Evolutionary conservation across 163 green algal genomes (phyloP), one percentile per base, ranked within the genome.

Genomic region (Scenedesmus sp.): DNA sequence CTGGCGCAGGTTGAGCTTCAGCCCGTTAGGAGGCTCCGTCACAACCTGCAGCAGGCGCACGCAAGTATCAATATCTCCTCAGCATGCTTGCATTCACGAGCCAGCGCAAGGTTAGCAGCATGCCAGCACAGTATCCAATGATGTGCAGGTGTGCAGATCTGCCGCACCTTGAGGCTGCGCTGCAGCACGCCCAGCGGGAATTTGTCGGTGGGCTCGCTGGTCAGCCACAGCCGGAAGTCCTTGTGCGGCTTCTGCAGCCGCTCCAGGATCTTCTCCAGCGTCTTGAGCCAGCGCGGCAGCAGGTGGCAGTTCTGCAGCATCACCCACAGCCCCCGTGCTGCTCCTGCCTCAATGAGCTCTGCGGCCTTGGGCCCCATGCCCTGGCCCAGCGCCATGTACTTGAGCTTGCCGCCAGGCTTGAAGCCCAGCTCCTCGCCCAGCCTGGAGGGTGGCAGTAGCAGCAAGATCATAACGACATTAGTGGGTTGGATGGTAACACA

Each of bases 371-470:
- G 96, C 3, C 97, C 97, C 97, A 98, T 98, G 92, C 97, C 97
- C 93, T 99, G 97, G 3, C 97, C 97, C 86, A 99, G 96, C 0
- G 97, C 96, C 96, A 99, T 98, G 95, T 98, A 98, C 95, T 98
- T 98, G 90, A 99, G 95, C 95, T 98, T 98, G 89, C 94, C 94
- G 7, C 90, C 94, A 59, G 96, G 95, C 85, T 97, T 97, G 95
- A 97, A 98, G 62, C 97, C 97, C 93, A 98, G 96, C 88, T 97
- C 95, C 94, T 99, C 96, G 83, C 97, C 97, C 86, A 99, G 96
- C 91, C 97, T 93, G 70, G 2, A 26, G 26, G 74, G 34, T 2
- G 70, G 83, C 56, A 57, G 9, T 1, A n/a, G 83, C 55, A 88
- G 82, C 56, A 55, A 26, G 34, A 46, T 46, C 34, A 46, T 46